These are phyloP conservation scores for Cymbopogon citratus DNA, from an alignment of 176 grass and related monocot genomes.

Conservation along the genomic window DNA sequence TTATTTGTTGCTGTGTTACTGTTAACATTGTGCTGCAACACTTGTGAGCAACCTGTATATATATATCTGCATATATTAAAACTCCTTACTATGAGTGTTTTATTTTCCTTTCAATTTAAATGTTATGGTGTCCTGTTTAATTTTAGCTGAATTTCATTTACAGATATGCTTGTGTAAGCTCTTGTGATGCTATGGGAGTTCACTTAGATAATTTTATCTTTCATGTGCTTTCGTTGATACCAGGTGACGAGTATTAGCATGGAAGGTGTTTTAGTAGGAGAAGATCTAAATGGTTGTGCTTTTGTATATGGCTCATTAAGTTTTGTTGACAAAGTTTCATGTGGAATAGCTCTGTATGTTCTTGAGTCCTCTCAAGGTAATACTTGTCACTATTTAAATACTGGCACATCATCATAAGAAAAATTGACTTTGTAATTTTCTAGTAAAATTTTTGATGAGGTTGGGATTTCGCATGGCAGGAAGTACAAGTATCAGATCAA, in stretches of 20 bases:
- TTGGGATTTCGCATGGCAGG: slow-evolving; percentile 40
- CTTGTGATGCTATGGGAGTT: not conserved
- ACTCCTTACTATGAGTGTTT: not conserved
- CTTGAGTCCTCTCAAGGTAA: slow-evolving; percentile 96
- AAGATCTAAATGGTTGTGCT: slow-evolving; percentile 83
- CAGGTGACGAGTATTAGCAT: slow-evolving; percentile 98
- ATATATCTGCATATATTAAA: not conserved
- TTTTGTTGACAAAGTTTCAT: slow-evolving; percentile 91
- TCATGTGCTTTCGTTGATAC: slow-evolving; percentile 17
- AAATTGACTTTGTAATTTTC: slow-evolving; percentile 5
- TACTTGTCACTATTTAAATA: not conserved
- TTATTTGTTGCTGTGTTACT: not conserved
- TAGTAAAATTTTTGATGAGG: slow-evolving; percentile 1
- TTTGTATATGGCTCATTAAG: slow-evolving; percentile 98
- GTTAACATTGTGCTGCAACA: not conserved
- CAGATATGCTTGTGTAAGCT: not conserved
- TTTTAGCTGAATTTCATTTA: not conserved
- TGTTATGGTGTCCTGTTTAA: not conserved
- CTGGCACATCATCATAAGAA: not conserved
- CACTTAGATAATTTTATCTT: slow-evolving; percentile 15
- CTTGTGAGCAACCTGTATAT: not conserved
- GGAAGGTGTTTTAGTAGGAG: slow-evolving; percentile 93
- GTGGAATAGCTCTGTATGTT: slow-evolving; percentile 76
- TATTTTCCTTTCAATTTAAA: not conserved
- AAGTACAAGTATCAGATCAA: slow-evolving; percentile 24